A percentile compares a stretch with the other conserved stretches of the same genome.
Evolutionary conservation across 306 rosid genomes (phyloP).

Genomic region (Trichosanthes cucumerina): DNA sequence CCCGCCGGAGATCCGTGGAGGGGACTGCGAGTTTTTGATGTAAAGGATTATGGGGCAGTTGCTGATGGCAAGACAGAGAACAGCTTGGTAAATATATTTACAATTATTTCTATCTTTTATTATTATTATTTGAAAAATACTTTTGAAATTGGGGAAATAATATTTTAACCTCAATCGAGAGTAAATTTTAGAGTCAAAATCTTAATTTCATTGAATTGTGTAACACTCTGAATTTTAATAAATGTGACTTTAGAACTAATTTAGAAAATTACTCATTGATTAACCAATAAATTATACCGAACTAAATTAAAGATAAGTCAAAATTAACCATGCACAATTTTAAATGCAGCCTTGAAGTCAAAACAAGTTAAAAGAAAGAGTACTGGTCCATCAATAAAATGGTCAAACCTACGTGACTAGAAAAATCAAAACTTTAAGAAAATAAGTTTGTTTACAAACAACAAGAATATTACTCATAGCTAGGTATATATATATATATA

Average conservation of each 20-base stretch:
- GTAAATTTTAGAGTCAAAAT: neutral
- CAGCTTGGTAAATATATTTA: neutral
- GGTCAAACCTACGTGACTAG: neutral
- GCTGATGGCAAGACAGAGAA: neutral
- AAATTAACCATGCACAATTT: neutral
- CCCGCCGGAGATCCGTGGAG: neutral
- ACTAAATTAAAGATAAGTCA: neutral
- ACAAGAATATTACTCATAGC: too few species aligned
- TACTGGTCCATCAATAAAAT: neutral
- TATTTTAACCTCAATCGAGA: neutral
- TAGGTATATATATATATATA: too few species aligned
- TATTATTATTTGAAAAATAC: neutral
- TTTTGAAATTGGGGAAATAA: neutral
- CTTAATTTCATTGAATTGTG: neutral
- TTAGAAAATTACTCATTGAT: neutral
- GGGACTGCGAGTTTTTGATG: neutral
- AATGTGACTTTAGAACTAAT: neutral
- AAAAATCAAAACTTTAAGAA: too few species aligned
- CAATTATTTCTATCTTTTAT: neutral
- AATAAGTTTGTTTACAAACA: too few species aligned
- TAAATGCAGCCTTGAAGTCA: neutral
- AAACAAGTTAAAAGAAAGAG: neutral
- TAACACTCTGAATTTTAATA: neutral
- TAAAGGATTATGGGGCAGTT: slow-evolving; percentile 5
- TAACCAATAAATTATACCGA: neutral